These are phyloP conservation scores for Rutstroemia sydowiana DNA, from an alignment of 2,329 filamentous ascomycete species.

Conservation along the genomic window DNA sequence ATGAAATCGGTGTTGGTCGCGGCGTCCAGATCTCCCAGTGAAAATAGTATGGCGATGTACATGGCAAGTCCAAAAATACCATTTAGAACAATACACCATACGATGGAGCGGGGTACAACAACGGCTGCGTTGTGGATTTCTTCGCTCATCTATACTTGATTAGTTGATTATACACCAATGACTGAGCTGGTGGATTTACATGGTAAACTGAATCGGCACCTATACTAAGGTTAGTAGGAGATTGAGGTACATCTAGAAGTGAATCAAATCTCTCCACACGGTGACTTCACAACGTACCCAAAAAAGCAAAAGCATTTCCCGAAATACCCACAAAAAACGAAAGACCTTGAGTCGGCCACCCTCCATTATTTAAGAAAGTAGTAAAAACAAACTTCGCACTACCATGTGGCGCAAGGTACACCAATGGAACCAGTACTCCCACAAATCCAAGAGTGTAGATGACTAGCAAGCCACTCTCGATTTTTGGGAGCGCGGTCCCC, in stretches of 20 bases:
- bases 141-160: slow-evolving; percentile 39
- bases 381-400: slow-evolving; percentile 20
- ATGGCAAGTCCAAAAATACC: slow-evolving; percentile 38
- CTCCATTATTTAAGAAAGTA: slow-evolving; percentile 25
- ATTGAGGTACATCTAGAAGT: too few species aligned
- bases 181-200: too few species aligned
- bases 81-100: slow-evolving; percentile 27
- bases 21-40: slow-evolving; percentile 30
- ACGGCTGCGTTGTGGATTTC: slow-evolving; percentile 39
- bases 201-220: slow-evolving; percentile 20
- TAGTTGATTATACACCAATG: too few species aligned
- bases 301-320: slow-evolving; percentile 12
- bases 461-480: slow-evolving; percentile 36
- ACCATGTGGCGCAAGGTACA: slow-evolving; percentile 15
- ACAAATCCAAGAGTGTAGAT: slow-evolving; percentile 39
- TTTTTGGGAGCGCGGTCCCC: slow-evolving; percentile 30
- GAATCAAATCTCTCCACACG: too few species aligned
- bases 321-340: slow-evolving; percentile 29
- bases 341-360: slow-evolving; percentile 26
- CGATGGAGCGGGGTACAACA: slow-evolving; percentile 38
- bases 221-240: neutral
- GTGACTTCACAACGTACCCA: slow-evolving; percentile 11
- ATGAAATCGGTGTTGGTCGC: slow-evolving; percentile 33
- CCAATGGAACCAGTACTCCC: slow-evolving; percentile 34
- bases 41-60: slow-evolving; percentile 30